Percentiles rank a stretch among this genome's conserved stretches.
These are phyloP conservation scores for Pueraria montana DNA, from an alignment of 306 rosid genomes.

Conservation along the genomic window DNA sequence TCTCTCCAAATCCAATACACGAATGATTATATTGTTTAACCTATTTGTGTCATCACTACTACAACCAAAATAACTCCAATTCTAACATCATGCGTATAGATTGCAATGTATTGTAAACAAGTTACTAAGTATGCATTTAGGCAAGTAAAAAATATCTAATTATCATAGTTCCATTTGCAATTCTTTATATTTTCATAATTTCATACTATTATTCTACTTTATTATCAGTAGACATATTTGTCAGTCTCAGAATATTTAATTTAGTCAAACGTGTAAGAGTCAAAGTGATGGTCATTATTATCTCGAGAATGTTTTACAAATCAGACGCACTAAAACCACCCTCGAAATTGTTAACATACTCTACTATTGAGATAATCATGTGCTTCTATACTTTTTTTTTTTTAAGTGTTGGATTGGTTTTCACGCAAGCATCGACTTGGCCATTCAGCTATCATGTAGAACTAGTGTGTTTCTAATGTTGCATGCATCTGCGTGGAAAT, in stretches of 20 bases:
- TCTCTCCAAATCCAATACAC: slow-evolving; percentile 20
- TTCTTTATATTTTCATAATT: slow-evolving; percentile 15
- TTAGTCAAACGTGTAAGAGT: not conserved
- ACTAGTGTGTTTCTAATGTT: no score
- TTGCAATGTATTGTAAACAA: slow-evolving; percentile 79
- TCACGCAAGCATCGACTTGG: no score
- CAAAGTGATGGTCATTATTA: not conserved
- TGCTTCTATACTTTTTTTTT: no score
- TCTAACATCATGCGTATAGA: slow-evolving; percentile 69
- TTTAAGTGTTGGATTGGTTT: no score
- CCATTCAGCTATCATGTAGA: no score
- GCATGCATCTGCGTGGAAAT: no score
- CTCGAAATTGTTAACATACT: no score
- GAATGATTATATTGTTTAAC: slow-evolving; percentile 43
- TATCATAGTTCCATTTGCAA: slow-evolving; percentile 19
- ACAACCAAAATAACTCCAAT: slow-evolving; percentile 58
- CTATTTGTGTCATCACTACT: slow-evolving; percentile 39
- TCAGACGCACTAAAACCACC: not conserved
- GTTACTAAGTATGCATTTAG: slow-evolving; percentile 40
- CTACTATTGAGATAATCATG: no score
- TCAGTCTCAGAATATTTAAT: no score
- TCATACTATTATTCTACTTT: not conserved
- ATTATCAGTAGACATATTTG: not conserved
- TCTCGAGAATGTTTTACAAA: not conserved
- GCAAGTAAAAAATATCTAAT: not conserved